phyloP scores from a whole-genome alignment of 371 early-diverging fungal species.

The Encephalitozoon intestinalis region DNA sequence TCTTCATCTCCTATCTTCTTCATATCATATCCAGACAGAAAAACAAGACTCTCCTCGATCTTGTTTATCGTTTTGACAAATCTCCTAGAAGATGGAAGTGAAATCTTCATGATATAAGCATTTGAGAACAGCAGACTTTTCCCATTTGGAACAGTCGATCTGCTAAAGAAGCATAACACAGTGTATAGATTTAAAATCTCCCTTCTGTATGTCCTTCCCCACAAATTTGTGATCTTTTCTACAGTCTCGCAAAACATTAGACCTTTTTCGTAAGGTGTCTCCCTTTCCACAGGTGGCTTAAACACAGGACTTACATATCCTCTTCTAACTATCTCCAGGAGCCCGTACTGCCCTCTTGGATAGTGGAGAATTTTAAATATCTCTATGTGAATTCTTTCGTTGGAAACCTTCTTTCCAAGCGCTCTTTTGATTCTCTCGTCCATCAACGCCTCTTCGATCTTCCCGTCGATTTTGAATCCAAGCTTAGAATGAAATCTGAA shows the following conservation, averaged over 20 bases:
- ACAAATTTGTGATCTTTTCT: neutral
- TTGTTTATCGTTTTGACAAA: neutral
- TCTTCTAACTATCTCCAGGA: conserved; percentile 34
- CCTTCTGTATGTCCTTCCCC: neutral
- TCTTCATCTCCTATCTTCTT: neutral
- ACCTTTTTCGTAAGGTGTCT: neutral
- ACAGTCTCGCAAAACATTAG: neutral
- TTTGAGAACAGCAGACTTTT: neutral
- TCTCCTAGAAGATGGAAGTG: conserved; percentile 8
- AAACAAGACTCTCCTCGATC: conserved; percentile 18
- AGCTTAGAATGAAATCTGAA: conserved; percentile 86
- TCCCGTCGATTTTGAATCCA: conserved; percentile 68
- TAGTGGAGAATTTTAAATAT: conserved; percentile 81
- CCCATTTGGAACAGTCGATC: neutral
- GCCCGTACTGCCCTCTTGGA: conserved; percentile 32
- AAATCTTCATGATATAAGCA: neutral
- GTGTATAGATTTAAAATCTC: neutral
- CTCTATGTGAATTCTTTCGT: conserved; percentile 85
- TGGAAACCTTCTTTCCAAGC: conserved; percentile 74
- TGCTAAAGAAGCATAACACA: conserved; percentile 2
- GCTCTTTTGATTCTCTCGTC: conserved; percentile 59
- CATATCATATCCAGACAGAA: neutral
- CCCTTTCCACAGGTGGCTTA: neutral
- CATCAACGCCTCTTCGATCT: conserved; percentile 64
- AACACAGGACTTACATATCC: conserved; percentile 31